These are phyloP conservation scores for Blastomyces parvus DNA, from an alignment of 2,329 filamentous ascomycete species.

Conservation along the genomic window DNA sequence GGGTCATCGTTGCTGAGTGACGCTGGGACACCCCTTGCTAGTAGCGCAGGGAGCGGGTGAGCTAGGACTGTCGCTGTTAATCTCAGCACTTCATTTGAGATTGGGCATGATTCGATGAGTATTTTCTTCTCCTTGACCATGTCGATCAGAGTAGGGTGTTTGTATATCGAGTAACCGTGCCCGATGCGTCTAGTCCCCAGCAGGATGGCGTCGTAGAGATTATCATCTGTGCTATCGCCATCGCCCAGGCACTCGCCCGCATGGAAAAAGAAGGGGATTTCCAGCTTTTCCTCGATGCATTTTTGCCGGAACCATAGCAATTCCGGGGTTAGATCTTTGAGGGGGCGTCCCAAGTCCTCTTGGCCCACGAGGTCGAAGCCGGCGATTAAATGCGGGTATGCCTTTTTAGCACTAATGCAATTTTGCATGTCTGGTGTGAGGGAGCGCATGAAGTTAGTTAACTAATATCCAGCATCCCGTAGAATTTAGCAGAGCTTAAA, in stretches of 20 bases:
- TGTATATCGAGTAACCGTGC: constrained; percentile 79
- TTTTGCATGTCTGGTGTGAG: constrained; percentile 55
- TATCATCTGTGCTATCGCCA: constrained; percentile 68
- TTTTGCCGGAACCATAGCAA: constrained; percentile 90
- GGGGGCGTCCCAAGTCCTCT: constrained; percentile 68
- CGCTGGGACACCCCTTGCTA: constrained; percentile 75
- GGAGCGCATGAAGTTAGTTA: background rate
- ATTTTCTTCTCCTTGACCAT: constrained; percentile 84
- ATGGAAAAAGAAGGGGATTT: constrained; percentile 93
- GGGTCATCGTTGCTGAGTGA: constrained; percentile 86
- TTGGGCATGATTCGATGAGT: constrained; percentile 79
- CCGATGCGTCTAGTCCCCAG: constrained; percentile 83
- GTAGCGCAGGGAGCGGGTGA: constrained; percentile 67
- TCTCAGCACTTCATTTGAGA: constrained; percentile 82
- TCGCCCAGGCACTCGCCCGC: constrained; percentile 80
- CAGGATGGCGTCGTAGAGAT: constrained; percentile 81
- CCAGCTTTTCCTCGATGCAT: constrained; percentile 65
- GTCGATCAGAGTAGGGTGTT: constrained; percentile 80
- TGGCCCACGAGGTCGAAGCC: constrained; percentile 87
- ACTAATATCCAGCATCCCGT: background rate
- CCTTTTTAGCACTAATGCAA: constrained; percentile 72
- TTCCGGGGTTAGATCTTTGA: constrained; percentile 68
- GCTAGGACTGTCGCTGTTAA: constrained; percentile 65
- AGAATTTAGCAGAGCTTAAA: background rate
- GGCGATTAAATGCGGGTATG: constrained; percentile 14